A percentile compares a stretch with the other conserved stretches of the same genome.
These are phyloP conservation scores for Vitis hybrid DNA, from an alignment of 177 flowering plant species.

Conservation along the genomic window DNA sequence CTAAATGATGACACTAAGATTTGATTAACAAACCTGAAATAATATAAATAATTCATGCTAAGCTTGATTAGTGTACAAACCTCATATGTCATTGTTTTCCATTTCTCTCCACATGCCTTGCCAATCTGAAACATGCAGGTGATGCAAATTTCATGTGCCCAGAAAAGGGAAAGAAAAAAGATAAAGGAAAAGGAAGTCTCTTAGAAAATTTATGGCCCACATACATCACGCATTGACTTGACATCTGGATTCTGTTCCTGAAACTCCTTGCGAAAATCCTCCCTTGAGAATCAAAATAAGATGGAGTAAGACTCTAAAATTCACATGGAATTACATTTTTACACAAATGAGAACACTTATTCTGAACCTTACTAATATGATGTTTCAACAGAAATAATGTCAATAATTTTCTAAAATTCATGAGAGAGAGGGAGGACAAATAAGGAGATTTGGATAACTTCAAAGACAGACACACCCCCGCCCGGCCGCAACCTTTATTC, in stretches of 20 bases:
- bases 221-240: constrained; percentile 94
- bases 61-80: constrained; percentile 26
- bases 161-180: background rate
- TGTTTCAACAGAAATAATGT: too few relatives aligned
- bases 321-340: background rate
- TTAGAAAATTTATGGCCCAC: constrained; percentile 13
- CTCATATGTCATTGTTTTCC: constrained; percentile 94
- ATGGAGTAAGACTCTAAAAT: background rate
- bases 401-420: too few relatives aligned
- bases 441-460: too few relatives aligned
- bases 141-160: background rate
- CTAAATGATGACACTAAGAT: too few relatives aligned
- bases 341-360: too few relatives aligned
- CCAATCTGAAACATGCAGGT: constrained; percentile 58
- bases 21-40: too few relatives aligned
- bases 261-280: constrained; percentile 85
- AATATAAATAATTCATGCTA: background rate
- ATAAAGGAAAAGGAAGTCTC: background rate
- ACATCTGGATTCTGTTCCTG: constrained; percentile 87
- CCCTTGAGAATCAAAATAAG: constrained; percentile 49
- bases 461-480: too few relatives aligned
- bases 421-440: too few relatives aligned
- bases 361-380: too few relatives aligned
- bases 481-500: too few relatives aligned
- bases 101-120: constrained; percentile 95